Evolutionary conservation across 129 eudicot species (phyloP), one percentile per base, ranked within the genome.

Genomic region (Mikania micrantha): DNA sequence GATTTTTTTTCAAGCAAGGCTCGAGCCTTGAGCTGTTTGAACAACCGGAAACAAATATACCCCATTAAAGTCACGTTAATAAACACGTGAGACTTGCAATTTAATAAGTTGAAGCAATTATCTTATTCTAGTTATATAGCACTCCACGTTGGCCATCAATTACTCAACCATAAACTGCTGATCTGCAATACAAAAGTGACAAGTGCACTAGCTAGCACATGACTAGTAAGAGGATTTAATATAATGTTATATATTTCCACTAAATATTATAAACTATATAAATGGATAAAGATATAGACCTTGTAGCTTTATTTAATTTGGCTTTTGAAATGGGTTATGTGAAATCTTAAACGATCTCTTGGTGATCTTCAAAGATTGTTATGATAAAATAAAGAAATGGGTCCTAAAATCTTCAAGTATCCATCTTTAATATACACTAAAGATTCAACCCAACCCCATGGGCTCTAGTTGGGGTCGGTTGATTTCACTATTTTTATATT

Each of bases 401-500:
- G 59, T 71, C 73, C 35, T 27, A 16, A 12, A 54, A 52, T 56
- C 69, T 49, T 39, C n/a, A 7, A 36, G 20, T 4, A 49, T 48
- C 59, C 2, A 49, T 48, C 59, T 49, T 29, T 9, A 70, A 7
- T 35, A 4, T 38, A 64, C 41, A 31, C 22, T 41, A 42, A 29
- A 32, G 31, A 71, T 40, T 65, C 60, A 38, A 42, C 22, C 53
- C 64, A 38, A 42, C n/a, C 42, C 54, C 32, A 63, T 9, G 36
- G 13, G 25, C 47, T 42, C 21, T 61, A 28, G 63, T 62, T 50
- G 58, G 61, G 40, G 70, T 38, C 71, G 32, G 72, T 64, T 50
- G 67, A 70, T 39, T 70, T 64, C 64, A 41, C 35, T 50, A 35
- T 41, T 69, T 31, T 64, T 44, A 32, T 48, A 53, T 45, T 77